Percentiles rank a stretch among this genome's conserved stretches.
These are phyloP conservation scores for Chaetoceros muelleri DNA, from an alignment of 108 stramenopile species.

Conservation along the genomic window DNA sequence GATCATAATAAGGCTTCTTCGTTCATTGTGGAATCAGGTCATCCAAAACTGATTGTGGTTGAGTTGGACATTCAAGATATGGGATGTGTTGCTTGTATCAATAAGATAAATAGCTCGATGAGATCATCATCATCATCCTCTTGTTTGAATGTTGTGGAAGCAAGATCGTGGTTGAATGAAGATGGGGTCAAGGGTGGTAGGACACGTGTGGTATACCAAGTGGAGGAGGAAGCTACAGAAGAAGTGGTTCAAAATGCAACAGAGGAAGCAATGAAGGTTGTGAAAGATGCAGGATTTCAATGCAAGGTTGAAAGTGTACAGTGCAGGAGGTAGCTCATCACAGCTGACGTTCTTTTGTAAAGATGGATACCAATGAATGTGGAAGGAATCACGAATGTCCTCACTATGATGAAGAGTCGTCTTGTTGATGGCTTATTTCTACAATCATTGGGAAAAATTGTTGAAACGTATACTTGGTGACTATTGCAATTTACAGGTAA, in stretches of 20 bases:
- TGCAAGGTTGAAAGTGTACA: too few species aligned
- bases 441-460: too few species aligned
- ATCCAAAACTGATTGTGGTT: constrained; percentile 16
- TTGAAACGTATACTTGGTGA: too few species aligned
- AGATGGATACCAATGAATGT: too few species aligned
- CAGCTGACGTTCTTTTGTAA: too few species aligned
- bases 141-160: constrained; percentile 18
- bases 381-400: too few species aligned
- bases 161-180: constrained; percentile 43
- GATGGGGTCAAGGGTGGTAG: constrained; percentile 28
- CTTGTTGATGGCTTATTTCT: too few species aligned
- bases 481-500: too few species aligned
- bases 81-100: constrained; percentile 84
- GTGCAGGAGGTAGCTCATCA: too few species aligned
- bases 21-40: not conserved
- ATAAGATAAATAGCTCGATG: constrained; percentile 54
- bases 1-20: not conserved
- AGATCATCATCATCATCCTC: constrained; percentile 26
- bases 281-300: constrained; percentile 25
- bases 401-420: too few species aligned
- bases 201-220: constrained; percentile 19
- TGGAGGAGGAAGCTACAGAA: constrained; percentile 2
- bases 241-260: constrained; percentile 21
- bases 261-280: constrained; percentile 14
- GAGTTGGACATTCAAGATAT: constrained; percentile 55